Percentiles rank a stretch among this genome's conserved stretches.
phyloP scores from a whole-genome alignment of 2,329 filamentous ascomycete species.

The Eurotiales sp. region DNA sequence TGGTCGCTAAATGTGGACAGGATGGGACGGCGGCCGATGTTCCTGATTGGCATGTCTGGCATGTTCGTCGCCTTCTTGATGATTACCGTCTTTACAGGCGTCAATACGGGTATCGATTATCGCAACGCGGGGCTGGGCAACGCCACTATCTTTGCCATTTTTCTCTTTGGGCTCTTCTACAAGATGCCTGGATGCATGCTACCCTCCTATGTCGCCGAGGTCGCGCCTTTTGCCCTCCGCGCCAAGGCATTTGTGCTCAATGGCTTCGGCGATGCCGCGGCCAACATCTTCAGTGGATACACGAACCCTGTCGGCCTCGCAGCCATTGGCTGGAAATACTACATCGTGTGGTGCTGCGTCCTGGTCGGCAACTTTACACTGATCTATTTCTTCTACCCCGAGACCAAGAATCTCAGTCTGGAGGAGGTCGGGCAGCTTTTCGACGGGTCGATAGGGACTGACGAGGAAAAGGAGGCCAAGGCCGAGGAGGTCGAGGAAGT shows the following conservation, averaged over 20 bases:
- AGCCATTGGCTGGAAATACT: slow-evolving; percentile 42
- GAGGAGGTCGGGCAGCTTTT: slow-evolving; percentile 32
- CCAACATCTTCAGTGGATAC: slow-evolving; percentile 48
- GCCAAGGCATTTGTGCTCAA: slow-evolving; percentile 58
- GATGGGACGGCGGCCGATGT: slow-evolving; percentile 44
- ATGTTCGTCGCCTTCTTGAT: slow-evolving; percentile 48
- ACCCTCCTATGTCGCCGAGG: slow-evolving; percentile 50
- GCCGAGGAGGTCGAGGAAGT: no score
- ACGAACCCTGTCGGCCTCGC: slow-evolving; percentile 46
- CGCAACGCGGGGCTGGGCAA: slow-evolving; percentile 35
- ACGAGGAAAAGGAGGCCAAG: no score
- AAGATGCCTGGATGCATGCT: neutral
- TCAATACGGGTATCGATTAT: slow-evolving; percentile 67
- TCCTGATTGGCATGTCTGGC: slow-evolving; percentile 34
- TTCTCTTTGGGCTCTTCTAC: neutral
- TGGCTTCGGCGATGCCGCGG: slow-evolving; percentile 52
- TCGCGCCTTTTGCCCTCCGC: slow-evolving; percentile 57
- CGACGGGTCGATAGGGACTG: neutral
- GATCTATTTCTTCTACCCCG: slow-evolving; percentile 46
- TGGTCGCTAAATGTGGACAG: slow-evolving; percentile 39
- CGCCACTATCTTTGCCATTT: slow-evolving; percentile 20
- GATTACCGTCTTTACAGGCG: slow-evolving; percentile 55
- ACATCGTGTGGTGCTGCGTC: slow-evolving; percentile 43
- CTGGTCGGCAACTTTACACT: slow-evolving; percentile 39
- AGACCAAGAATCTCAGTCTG: slow-evolving; percentile 39